phyloP scores from a whole-genome alignment of 805 yeast species.

The Limtongia smithiae region DNA sequence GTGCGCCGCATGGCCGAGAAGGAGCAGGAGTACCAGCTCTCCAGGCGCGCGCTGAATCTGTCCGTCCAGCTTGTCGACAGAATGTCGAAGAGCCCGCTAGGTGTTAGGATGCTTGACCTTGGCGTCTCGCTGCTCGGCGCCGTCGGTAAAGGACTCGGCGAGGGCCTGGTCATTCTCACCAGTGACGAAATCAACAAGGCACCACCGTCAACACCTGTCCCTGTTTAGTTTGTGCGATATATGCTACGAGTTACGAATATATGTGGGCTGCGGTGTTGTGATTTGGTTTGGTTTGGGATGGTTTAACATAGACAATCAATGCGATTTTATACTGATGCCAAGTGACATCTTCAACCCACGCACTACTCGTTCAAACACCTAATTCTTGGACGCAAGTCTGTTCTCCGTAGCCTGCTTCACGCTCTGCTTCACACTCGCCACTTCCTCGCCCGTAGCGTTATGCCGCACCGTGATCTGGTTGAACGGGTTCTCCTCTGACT shows the following conservation, averaged over 20 bases:
- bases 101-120: background rate
- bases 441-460: conserved; percentile 59
- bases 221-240: no score
- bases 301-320: no score
- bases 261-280: no score
- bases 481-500: conserved; percentile 77
- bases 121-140: conserved; percentile 12
- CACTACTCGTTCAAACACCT: no score
- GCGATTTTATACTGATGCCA: no score
- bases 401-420: conserved; percentile 51
- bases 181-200: background rate
- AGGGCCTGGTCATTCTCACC: conserved; percentile 9
- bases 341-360: background rate
- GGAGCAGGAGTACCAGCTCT: conserved; percentile 17
- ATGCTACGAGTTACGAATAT: no score
- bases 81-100: conserved; percentile 10
- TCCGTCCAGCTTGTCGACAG: conserved; percentile 9
- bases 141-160: conserved; percentile 17
- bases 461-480: conserved; percentile 65
- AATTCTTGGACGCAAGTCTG: conserved; percentile 28
- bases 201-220: no score
- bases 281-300: no score
- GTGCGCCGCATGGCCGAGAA: conserved; percentile 9
- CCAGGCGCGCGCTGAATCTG: conserved; percentile 8
- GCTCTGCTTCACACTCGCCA: conserved; percentile 45